Percentiles rank a stretch among this genome's conserved stretches.
phyloP scores from a whole-genome alignment of 331 rosid species.

The Malus hybrid region DNA sequence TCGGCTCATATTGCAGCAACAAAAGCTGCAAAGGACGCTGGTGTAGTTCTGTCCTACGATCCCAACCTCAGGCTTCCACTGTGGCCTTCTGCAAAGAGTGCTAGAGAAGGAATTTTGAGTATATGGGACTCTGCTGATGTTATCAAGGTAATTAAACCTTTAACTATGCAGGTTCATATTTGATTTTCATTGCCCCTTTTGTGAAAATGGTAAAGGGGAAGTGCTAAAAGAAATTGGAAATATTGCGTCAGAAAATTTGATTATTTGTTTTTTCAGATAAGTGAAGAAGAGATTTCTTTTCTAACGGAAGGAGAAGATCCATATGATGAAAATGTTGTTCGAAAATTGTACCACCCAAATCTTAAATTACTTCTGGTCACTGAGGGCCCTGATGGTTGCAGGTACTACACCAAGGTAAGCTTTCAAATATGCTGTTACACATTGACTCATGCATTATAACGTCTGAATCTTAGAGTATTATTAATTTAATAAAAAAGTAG shows the following conservation, averaged over 20 bases:
- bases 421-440: background rate
- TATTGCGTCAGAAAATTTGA: conserved; percentile 5
- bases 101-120: conserved; percentile 90
- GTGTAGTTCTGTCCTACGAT: conserved; percentile 73
- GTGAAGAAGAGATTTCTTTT: conserved; percentile 86
- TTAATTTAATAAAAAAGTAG: background rate
- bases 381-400: conserved; percentile 91
- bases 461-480: too few relatives aligned
- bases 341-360: conserved; percentile 70
- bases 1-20: conserved; percentile 95
- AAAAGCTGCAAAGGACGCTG: conserved; percentile 89
- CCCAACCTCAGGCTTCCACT: conserved; percentile 95
- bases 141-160: conserved; percentile 53
- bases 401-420: conserved; percentile 86
- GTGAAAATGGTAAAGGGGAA: background rate
- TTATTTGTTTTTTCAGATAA: conserved; percentile 46
- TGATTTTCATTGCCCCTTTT: conserved; percentile 7
- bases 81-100: conserved; percentile 88
- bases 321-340: conserved; percentile 74
- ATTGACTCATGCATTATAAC: too few relatives aligned
- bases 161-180: conserved; percentile 8
- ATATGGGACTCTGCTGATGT: conserved; percentile 92
- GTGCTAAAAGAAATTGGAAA: background rate
- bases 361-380: conserved; percentile 88
- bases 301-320: conserved; percentile 84